Base-by-base conservation (phyloP, 2,329 filamentous ascomycete genomes). In the Botryotinia convoluta region DNA sequence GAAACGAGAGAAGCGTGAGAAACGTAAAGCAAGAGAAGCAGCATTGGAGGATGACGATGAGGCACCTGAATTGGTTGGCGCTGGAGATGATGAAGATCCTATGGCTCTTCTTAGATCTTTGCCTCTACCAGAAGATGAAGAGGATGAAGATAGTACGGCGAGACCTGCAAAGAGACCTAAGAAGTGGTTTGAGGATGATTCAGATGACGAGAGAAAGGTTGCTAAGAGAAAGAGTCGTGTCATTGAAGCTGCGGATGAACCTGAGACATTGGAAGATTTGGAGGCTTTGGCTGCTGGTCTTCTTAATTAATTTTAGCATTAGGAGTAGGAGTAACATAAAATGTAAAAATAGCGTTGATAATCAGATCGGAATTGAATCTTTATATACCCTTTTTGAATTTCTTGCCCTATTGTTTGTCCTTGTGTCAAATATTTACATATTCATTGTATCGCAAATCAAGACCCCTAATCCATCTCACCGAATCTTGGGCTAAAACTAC, bases 131-230 rank as follows among this genome's bases (percentile, higher is more conserved):
- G 81, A 81, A 26, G 54, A 72, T 10, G 81, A 81, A 65, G 93
- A 93, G 83, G 81, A 81, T 26, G 82, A 83, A 1, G 85, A 85
- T 29, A 81, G 81, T 71, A 93, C 94, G 83, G 82, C 81, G 74
- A 84, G 84, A 67, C 85, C 86, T 29, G 83, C 82, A 79, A 92
- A 92, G 86, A 91, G 88, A 82, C 85, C 87, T 74, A 93, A 92
- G 88, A 94, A 94, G 83, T 93, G 91, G 91, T 94, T 94, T 84
- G 86, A 94, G 81, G 88, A 91, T 74, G 90, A 91, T 74, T 87
- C 87, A 2, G 87, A 86, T 72, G 82, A 83, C 68, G 83, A 84
- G 71, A 81, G 77, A 69, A 82, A 82, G 78, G 82, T 80, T 77
- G 83, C 82, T 77, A 84, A 83, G 80, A 84, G 84, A 80, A 86